Percentiles rank a stretch among this genome's conserved stretches.
phyloP scores from a whole-genome alignment of 805 yeast genomes.

The Candida hispaniensis region DNA sequence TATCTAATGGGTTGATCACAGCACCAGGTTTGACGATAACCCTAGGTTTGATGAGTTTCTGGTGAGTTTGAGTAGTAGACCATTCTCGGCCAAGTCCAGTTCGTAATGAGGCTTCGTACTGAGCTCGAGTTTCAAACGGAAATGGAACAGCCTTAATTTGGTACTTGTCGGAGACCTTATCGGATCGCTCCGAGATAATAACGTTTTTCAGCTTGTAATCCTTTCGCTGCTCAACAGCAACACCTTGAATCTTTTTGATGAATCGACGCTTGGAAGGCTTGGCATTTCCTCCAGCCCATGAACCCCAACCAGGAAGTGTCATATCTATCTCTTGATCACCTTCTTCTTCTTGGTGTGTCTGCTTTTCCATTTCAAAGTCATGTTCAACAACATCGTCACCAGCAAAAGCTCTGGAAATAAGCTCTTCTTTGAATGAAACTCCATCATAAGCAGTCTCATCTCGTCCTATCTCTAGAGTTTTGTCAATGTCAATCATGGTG shows the following conservation, averaged over 20 bases:
- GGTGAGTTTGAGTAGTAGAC: conserved; percentile 81
- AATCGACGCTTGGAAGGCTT: conserved; percentile 42
- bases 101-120: conserved; percentile 84
- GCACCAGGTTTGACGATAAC: conserved; percentile 78
- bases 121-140: conserved; percentile 88
- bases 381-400: conserved; percentile 80
- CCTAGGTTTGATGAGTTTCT: conserved; percentile 78
- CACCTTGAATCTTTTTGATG: conserved; percentile 65
- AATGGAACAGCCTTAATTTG: conserved; percentile 86
- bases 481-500: conserved; percentile 28
- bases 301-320: conserved; percentile 96
- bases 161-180: conserved; percentile 76
- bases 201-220: conserved; percentile 72
- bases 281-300: conserved; percentile 74
- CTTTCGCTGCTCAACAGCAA: conserved; percentile 57
- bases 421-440: conserved; percentile 61
- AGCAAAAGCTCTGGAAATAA: conserved; percentile 88
- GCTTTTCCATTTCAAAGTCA: conserved; percentile 72
- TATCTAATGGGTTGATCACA: conserved; percentile 73
- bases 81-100: conserved; percentile 98
- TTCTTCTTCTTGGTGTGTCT: conserved; percentile 54
- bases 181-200: conserved; percentile 76
- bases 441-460: conserved; percentile 32
- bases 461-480: conserved; percentile 46
- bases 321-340: conserved; percentile 80